A percentile compares a stretch with the other conserved stretches of the same genome.
Conservation (phyloP, 2,329 filamentous ascomycete genomes). For the Chrysosporium queenslandicum region DNA sequence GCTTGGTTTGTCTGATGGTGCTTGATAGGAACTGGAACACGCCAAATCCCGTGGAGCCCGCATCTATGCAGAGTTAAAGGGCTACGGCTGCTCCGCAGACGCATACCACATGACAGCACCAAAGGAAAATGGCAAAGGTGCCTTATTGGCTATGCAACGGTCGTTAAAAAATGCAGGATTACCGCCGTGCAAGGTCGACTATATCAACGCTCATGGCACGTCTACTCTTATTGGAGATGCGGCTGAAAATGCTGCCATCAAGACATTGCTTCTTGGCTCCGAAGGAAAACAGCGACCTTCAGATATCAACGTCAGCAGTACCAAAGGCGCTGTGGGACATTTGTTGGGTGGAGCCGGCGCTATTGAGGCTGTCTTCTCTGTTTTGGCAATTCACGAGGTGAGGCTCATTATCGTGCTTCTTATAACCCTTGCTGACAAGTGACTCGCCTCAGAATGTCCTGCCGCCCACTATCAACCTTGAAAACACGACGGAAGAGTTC, state of each 20-base stretch:
- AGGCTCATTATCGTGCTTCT: slow-evolving; percentile 22
- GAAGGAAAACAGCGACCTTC: slow-evolving; percentile 53
- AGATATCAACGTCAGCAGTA: slow-evolving; percentile 76
- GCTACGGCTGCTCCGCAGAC: slow-evolving; percentile 85
- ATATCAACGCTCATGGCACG: slow-evolving; percentile 93
- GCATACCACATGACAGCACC: slow-evolving; percentile 92
- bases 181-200: slow-evolving; percentile 63
- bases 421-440: neutral
- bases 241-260: slow-evolving; percentile 79
- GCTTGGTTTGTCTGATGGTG: neutral
- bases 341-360: slow-evolving; percentile 84
- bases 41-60: slow-evolving; percentile 65
- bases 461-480: slow-evolving; percentile 78
- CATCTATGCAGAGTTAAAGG: slow-evolving; percentile 80
- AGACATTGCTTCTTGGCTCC: slow-evolving; percentile 61
- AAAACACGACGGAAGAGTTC: slow-evolving; percentile 54
- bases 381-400: slow-evolving; percentile 70
- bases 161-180: slow-evolving; percentile 65
- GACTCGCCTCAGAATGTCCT: slow-evolving; percentile 52
- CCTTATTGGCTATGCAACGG: slow-evolving; percentile 72
- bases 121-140: slow-evolving; percentile 68
- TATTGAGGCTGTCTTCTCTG: slow-evolving; percentile 75
- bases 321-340: slow-evolving; percentile 88
- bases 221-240: slow-evolving; percentile 75
- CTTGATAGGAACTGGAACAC: slow-evolving; percentile 63